phyloP scores from a whole-genome alignment of 768 basidiomycete species.

The Cytidiella melzeri region DNA sequence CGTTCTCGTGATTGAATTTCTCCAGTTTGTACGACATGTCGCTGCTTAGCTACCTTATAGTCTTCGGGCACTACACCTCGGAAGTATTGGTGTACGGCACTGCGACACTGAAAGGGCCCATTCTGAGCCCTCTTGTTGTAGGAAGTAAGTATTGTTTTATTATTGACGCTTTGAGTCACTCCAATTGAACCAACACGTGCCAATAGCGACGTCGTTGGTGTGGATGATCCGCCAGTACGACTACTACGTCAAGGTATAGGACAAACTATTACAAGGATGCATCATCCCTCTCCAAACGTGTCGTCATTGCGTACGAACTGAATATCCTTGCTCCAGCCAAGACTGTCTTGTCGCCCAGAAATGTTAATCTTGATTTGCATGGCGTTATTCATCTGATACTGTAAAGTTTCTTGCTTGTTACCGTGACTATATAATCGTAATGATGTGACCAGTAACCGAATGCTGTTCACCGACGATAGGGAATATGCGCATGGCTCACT shows the following conservation, averaged over 20 bases:
- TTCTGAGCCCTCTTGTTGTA: slow-evolving; percentile 74
- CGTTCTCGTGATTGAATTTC: slow-evolving; percentile 1
- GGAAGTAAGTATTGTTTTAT: slow-evolving; percentile 54
- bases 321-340: too few relatives aligned
- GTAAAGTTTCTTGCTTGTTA: too few relatives aligned
- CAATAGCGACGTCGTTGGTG: slow-evolving; percentile 55
- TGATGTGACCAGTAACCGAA: too few relatives aligned
- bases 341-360: too few relatives aligned
- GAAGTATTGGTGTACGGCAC: slow-evolving; percentile 83
- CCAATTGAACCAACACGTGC: not conserved
- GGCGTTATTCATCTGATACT: too few relatives aligned
- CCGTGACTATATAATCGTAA: too few relatives aligned
- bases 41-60: slow-evolving; percentile 82
- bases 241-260: slow-evolving; percentile 58
- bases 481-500: too few relatives aligned
- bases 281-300: too few relatives aligned
- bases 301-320: too few relatives aligned
- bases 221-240: slow-evolving; percentile 88
- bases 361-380: too few relatives aligned
- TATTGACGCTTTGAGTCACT: not conserved
- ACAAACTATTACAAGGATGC: too few relatives aligned
- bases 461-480: too few relatives aligned
- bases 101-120: slow-evolving; percentile 51
- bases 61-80: slow-evolving; percentile 82
- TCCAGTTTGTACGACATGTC: slow-evolving; percentile 76